phyloP scores from a whole-genome alignment of 768 basidiomycete genomes.

The Phaeolepiota aurea region DNA sequence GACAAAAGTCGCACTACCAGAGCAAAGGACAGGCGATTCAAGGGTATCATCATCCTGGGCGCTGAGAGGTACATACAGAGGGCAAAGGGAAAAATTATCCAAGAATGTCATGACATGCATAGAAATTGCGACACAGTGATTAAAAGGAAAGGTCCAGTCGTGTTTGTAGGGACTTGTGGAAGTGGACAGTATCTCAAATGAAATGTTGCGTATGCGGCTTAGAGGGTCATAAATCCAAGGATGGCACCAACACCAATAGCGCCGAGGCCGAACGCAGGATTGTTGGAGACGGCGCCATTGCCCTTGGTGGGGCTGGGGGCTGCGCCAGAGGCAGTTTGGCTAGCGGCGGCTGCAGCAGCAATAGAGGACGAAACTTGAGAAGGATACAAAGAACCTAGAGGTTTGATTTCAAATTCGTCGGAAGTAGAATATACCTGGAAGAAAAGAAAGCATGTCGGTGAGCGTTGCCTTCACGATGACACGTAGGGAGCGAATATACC shows the following conservation, averaged over 20 bases:
- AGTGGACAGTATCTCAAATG: no score
- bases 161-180: no score
- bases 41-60: no score
- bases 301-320: slow-evolving; percentile 3
- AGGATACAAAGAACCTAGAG: slow-evolving; percentile 47
- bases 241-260: neutral
- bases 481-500: slow-evolving; percentile 30
- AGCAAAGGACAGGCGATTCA: no score
- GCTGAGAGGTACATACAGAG: no score
- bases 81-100: neutral
- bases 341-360: slow-evolving; percentile 13
- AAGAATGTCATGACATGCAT: neutral
- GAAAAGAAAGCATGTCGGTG: neutral
- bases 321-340: slow-evolving; percentile 15
- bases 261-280: neutral
- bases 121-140: no score
- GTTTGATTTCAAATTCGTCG: slow-evolving; percentile 51
- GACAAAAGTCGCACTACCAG: no score
- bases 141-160: no score
- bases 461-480: neutral
- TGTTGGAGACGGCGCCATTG: neutral
- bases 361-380: slow-evolving; percentile 21
- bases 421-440: slow-evolving; percentile 49
- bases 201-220: no score
- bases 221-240: neutral